Percentiles rank a stretch among this genome's conserved stretches.
These are phyloP conservation scores for Elongisporangium anandrum DNA, from an alignment of 352 stramenopile species.

Conservation along the genomic window DNA sequence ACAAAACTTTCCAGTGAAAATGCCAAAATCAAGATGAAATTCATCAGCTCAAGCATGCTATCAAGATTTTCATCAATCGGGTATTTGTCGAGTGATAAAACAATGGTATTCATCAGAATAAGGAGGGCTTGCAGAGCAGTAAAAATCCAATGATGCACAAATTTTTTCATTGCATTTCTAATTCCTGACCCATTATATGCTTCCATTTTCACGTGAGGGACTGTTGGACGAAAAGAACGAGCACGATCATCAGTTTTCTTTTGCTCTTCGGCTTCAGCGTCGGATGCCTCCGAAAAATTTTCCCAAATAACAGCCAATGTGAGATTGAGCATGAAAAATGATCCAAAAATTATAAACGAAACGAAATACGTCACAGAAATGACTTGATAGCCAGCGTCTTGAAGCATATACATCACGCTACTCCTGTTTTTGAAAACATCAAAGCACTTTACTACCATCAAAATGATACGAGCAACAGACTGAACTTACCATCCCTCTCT, in stretches of 20 bases:
- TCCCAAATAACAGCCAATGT: slow-evolving; percentile 89
- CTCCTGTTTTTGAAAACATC: slow-evolving; percentile 16
- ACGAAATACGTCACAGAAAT: slow-evolving; percentile 80
- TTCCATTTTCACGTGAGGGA: background rate
- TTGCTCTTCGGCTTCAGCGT: slow-evolving; percentile 49
- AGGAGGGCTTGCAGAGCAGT: slow-evolving; percentile 39
- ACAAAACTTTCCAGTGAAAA: slow-evolving; percentile 55
- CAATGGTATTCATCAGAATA: slow-evolving; percentile 84
- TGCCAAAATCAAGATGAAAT: slow-evolving; percentile 47
- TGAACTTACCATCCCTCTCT: slow-evolving; percentile 87
- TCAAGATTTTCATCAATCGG: slow-evolving; percentile 36
- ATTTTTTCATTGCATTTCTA: slow-evolving; percentile 6
- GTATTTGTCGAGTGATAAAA: slow-evolving; percentile 81
- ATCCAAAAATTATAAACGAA: slow-evolving; percentile 84
- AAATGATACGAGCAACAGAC: background rate
- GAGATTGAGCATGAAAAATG: slow-evolving; percentile 91
- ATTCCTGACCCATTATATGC: slow-evolving; percentile 1
- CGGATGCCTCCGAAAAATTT: slow-evolving; percentile 63
- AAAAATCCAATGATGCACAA: slow-evolving; percentile 58
- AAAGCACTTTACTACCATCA: background rate
- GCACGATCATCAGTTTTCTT: slow-evolving; percentile 10
- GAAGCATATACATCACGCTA: slow-evolving; percentile 64
- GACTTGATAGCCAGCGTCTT: slow-evolving; percentile 42
- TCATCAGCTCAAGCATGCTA: slow-evolving; percentile 48
- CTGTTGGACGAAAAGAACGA: background rate